Evolutionary conservation across 73 alveolate genomes (phyloP), one percentile per base, ranked within the genome.

Genomic region (Paramecium biaurelia): DNA sequence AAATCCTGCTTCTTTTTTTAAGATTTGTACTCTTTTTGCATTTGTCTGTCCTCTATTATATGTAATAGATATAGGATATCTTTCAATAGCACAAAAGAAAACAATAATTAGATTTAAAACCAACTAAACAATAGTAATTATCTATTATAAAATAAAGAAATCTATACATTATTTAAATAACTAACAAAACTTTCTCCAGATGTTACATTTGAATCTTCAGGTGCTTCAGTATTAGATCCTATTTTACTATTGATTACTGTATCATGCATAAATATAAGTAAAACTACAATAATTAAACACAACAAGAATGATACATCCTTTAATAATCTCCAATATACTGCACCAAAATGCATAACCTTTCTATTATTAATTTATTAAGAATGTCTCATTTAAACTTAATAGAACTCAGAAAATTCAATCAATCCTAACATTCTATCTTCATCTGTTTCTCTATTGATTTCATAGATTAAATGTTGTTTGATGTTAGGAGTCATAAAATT

Each of bases 1-100:
- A 45, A 89, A 89, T 6, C 94, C 94, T 70, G 94, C 94, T 37
- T 89, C 87, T 43, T 89, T 82, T 47, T 89, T 89, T 18, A 89
- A 63, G 34, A 45, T 70, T 70, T 70, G 15, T 26, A 79, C 74
- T 47, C 32, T 79, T 7, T 43, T 43, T 8, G 90, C 90, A 42
- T 79, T 79, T 30, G 90, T 79, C 26, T 79, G n/a, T 30, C 90
- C 90, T 79, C 56, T 43, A 14, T 20, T 70, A 89, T 82, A 82
- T 30, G 85, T 89, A 20, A 89, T 89, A 6, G 94, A 89, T n/a
- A 89, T 89, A 41, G 85, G 85, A 43, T 57, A 89, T 89, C 94
- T 89, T 70, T 89, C 94, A 20, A 89, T 26, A 47, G 92, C 94
- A 89, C 94, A 89, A 89, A 89, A 89, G 30, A 89, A 24, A 2